Conservation (phyloP, 345 rosid species). For the Populus davidiana region DNA sequence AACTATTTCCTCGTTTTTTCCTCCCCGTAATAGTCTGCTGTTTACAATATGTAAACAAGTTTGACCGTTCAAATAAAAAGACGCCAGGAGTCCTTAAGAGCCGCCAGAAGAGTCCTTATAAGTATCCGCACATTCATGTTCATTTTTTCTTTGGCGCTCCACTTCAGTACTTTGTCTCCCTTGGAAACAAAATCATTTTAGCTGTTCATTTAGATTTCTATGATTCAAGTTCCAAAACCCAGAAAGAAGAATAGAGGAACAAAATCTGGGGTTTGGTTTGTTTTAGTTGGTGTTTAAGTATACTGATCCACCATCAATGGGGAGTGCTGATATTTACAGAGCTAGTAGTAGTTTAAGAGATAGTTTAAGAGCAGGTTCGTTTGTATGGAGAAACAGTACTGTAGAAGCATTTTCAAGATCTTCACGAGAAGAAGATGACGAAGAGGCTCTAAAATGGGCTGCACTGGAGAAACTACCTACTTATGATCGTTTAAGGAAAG, state of each 20-base stretch:
- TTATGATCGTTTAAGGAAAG: slow-evolving; percentile 37
- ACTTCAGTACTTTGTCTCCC: neutral
- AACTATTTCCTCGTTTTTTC: neutral
- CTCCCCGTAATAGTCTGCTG: too few species aligned
- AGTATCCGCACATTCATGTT: neutral
- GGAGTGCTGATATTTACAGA: slow-evolving; percentile 18
- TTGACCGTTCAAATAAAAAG: neutral
- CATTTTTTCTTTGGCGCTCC: too few species aligned
- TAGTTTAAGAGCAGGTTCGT: slow-evolving; percentile 22
- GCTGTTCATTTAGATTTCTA: neutral
- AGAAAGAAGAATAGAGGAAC: neutral
- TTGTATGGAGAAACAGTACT: slow-evolving; percentile 36
- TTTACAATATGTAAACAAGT: neutral
- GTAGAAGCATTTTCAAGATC: slow-evolving; percentile 50
- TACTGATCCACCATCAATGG: neutral
- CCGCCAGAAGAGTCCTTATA: neutral
- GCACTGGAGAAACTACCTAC: slow-evolving; percentile 48
- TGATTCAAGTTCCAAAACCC: neutral
- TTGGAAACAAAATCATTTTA: neutral
- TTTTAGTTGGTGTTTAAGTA: neutral
- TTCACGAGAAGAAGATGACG: slow-evolving; percentile 55
- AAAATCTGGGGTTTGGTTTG: neutral
- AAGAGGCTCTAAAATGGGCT: slow-evolving; percentile 53
- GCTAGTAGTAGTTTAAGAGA: slow-evolving; percentile 32
- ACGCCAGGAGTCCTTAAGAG: neutral